Percentiles rank a stretch among this genome's conserved stretches.
Evolutionary conservation across 2,329 filamentous ascomycete genomes (phyloP).

Genomic region (Aspergillus pseudonomiae): DNA sequence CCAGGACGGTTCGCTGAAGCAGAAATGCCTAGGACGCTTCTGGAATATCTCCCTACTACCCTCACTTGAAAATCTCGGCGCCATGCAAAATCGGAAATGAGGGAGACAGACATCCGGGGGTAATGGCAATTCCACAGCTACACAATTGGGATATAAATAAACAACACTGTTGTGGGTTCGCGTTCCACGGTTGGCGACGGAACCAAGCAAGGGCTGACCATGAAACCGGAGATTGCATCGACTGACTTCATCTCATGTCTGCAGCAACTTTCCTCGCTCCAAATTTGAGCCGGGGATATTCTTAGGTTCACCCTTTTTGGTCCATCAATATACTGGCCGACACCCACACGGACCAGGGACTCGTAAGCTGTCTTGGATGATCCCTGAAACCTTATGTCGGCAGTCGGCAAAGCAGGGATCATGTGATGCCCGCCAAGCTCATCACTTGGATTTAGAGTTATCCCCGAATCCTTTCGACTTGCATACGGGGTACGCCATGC

Average conservation of each 20-base stretch:
- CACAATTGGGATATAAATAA: constrained; percentile 12
- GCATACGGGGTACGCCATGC: not conserved
- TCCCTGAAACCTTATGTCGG: constrained; percentile 1
- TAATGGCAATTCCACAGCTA: not conserved
- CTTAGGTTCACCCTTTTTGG: not conserved
- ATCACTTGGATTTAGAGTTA: not conserved
- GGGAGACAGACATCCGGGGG: not conserved
- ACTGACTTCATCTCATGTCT: not conserved
- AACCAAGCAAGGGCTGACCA: constrained; percentile 9
- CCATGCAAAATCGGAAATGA: not conserved
- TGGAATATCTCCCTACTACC: not conserved
- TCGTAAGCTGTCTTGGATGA: constrained; percentile 12
- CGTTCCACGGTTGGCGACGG: constrained; percentile 18
- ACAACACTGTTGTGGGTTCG: constrained; percentile 21
- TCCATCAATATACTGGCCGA: not conserved
- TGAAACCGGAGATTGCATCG: constrained; percentile 1
- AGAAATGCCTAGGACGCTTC: not conserved
- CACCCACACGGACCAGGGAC: not conserved
- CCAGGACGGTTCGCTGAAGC: not conserved
- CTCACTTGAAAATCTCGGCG: not conserved
- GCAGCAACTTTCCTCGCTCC: not conserved
- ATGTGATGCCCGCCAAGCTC: constrained; percentile 6
- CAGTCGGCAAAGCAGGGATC: not conserved
- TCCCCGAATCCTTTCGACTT: not conserved
- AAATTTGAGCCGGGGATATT: not conserved